Percentiles rank a stretch among this genome's conserved stretches.
These are phyloP conservation scores for Aspergillus homomorphus DNA, from an alignment of 495 filamentous ascomycete species.

Conservation along the genomic window DNA sequence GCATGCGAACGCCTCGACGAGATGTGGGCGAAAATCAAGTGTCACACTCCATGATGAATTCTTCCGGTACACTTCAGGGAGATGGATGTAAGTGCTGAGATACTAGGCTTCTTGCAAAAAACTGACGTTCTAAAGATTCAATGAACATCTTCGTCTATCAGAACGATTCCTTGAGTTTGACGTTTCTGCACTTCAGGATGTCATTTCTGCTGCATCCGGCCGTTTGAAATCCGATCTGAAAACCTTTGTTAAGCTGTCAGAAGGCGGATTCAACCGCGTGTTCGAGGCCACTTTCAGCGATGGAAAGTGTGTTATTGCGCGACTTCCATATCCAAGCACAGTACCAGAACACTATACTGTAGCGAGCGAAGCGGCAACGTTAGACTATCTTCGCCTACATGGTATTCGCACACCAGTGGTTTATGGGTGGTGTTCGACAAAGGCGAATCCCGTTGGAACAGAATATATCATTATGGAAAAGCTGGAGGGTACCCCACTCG, in stretches of 20 bases:
- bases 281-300: constrained; percentile 24
- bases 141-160: constrained; percentile 20
- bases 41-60: constrained; percentile 3
- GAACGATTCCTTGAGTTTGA: constrained; percentile 26
- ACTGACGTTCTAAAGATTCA: constrained; percentile 13
- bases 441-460: constrained; percentile 24
- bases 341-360: constrained; percentile 24
- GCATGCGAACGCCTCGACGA: neutral
- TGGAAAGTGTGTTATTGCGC: constrained; percentile 21
- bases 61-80: constrained; percentile 21
- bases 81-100: constrained; percentile 18
- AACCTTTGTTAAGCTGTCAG: constrained; percentile 24
- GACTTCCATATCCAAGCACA: constrained; percentile 26
- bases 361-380: constrained; percentile 39
- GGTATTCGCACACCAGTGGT: constrained; percentile 24
- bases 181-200: constrained; percentile 19
- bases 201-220: constrained; percentile 7
- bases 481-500: constrained; percentile 21
- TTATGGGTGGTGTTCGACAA: constrained; percentile 17
- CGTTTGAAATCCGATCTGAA: constrained; percentile 14
- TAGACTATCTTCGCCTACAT: constrained; percentile 29
- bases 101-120: neutral
- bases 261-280: constrained; percentile 31
- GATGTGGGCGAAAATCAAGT: neutral
- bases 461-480: constrained; percentile 32